Evolutionary conservation across 2,329 filamentous ascomycete species (phyloP).

Genomic region (Fusarium papillatum): DNA sequence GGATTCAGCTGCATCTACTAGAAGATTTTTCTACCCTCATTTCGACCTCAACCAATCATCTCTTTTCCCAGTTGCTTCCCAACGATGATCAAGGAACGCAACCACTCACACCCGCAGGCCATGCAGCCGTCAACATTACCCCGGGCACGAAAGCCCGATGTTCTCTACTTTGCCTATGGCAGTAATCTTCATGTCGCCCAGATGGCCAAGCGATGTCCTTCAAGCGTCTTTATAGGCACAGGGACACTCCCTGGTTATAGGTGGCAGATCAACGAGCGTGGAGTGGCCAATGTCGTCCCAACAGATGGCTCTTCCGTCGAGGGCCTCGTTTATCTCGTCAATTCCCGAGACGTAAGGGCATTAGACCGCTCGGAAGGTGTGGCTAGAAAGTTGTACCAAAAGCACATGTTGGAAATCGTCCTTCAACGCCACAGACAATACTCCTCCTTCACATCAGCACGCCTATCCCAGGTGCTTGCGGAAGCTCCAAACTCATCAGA

Average conservation of each 20-base stretch:
- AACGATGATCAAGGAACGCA: neutral
- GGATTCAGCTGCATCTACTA: neutral
- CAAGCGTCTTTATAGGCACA: conserved; percentile 10
- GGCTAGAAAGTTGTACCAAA: neutral
- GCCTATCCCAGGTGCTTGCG: neutral
- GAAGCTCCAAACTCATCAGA: neutral
- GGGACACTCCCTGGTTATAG: neutral
- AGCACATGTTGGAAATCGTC: neutral
- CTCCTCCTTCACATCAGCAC: neutral
- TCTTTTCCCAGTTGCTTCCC: neutral
- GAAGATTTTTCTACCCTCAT: neutral
- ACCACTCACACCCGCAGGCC: neutral
- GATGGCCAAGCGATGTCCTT: conserved; percentile 14
- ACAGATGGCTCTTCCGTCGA: neutral
- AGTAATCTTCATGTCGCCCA: conserved; percentile 18
- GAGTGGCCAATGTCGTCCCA: conserved; percentile 13
- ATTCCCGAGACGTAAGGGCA: neutral
- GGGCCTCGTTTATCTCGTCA: conserved; percentile 1
- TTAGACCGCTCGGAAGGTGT: conserved; percentile 4
- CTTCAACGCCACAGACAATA: neutral
- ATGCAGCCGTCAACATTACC: neutral
- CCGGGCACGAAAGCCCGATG: neutral
- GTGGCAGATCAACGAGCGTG: conserved; percentile 21
- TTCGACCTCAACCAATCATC: neutral
- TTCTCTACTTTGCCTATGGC: conserved; percentile 18